Evolutionary conservation across 1,284 basidiomycete species (phyloP), one percentile per base, ranked within the genome.

Genomic region (Clitocybe nebularis): DNA sequence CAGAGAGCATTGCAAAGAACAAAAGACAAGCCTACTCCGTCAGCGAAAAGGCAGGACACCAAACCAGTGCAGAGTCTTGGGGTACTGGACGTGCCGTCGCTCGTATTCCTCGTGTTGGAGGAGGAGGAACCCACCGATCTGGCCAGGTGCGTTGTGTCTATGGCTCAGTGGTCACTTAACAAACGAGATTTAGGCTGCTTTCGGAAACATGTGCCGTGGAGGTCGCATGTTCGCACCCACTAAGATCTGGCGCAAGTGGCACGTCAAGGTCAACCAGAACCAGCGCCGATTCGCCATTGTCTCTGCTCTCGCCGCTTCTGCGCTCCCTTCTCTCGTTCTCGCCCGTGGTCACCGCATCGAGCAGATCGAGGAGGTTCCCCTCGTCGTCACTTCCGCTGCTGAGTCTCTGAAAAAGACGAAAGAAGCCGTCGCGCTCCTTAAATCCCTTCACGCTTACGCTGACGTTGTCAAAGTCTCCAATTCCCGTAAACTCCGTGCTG

Each of bases 221-320:
- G 96, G 95, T 81, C 93, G 95, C 67, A 99, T 99, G 95, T 99
- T 99, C 74, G 94, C 95, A 34, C 95, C 96, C 32, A 99, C 95
- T 74, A 98, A 96, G 81, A 92, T 86, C 64, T 99, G 95, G 95
- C 88, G 96, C 73, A 95, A 88, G 69, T 99, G 96, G 96, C 95
- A 98, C 76, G 89, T 99, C 78, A 99, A 98, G 81, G 91, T 93
- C 54, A 97, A 96, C 86, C 91, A 94, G 79, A 96, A 95, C 81
- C 95, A 99, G 76, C 91, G 91, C 68, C 92, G 96, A 57, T 99
- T 93, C 71, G 96, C 96, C 47, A 87, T 92, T 53, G 95, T 97
- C 54, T 99, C 96, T 55, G 96, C 95, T 44, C 84, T 99, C 50
- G 96, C 96, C 46, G 96, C 96, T 16, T 96, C 96, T 48, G 95